Base-by-base conservation (phyloP, 768 basidiomycete genomes). In the Hysterangium stoloniferum region DNA sequence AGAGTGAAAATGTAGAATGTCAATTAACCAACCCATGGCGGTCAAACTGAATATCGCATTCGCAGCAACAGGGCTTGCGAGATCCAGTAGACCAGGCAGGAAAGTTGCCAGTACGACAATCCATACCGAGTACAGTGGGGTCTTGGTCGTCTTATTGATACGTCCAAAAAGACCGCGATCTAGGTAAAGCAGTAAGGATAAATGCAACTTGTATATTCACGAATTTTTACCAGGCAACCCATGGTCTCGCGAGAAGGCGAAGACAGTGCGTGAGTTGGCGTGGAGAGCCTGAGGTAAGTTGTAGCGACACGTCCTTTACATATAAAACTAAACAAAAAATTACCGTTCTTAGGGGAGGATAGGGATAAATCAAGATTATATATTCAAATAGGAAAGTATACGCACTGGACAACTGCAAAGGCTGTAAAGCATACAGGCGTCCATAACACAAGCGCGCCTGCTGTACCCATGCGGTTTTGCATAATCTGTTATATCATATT, bases 31-130 rank as follows among this genome's bases (percentile, higher is more conserved):
- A 4, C 82, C 82, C 66, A 88, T 85, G 9, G 84, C 84, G 1
- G 81, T 85, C 58, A 92, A 73, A 4, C 84, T 80, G 71, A 91
- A 92, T 57, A 92, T 80, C 22, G 88, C 88, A 54, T 80, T 80
- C 15, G 84, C 83, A 4, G 88, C 86, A 43, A 84, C 68, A 11
- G 84, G 76, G 54, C 80, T 84, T 9, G 86, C 88, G 55, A 90
- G 78, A 59, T 84, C 81, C 22, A 92, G 75, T 29, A 88, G 67
- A 27, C 82, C 84, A 1, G 83, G 84, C 19, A 86, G 69, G 58
- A 87, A 76, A 57, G 77, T 75, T 57, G 86, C 63, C 48, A 80
- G 45, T 3, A 86, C 86, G 25, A 78, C 78, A 36, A 82, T 62
- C 82, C 84, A 85, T 57, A 91, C 84, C 22, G 88, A 77, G 42